Evolutionary conservation across 2,329 filamentous ascomycete species (phyloP), one percentile per base, ranked within the genome.

Genomic region (Pseudonectria foliicola): DNA sequence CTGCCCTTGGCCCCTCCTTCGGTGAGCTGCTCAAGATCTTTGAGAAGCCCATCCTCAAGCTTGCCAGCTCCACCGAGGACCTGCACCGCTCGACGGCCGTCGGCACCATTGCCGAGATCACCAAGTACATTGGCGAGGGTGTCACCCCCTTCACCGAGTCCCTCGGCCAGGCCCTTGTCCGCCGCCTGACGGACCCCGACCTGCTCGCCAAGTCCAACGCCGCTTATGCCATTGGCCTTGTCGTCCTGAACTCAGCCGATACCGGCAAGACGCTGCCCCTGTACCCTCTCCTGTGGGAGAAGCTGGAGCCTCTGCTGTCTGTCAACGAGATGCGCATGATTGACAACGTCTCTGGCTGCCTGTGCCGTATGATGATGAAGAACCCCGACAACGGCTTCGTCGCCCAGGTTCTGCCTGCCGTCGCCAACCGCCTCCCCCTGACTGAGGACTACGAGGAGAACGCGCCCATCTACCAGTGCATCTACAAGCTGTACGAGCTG

Each of bases 371-470:
- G 83, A 94, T 96, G 62, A 76, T 85, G 58, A 84, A 84, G 53
- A 82, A 94, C 63, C 82, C 85, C n/a, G 80, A 90, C 49, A 77
- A 76, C 48, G 80, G 93, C 8, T 88, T 90, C 13, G 73, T 94
- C 34, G 66, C 73, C 26, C 80, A 95, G 40, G 85, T 94, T 13
- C 75, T 98, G 2, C 89, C 90, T 16, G 79, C 78, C 1, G 66
- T 96, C 18, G 75, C 93, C 37, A 75, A 76, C 42, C 74, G 89
- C 18, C 75, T 96, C 25, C 92, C 92, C 8, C 71, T 96, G 43
- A 85, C 85, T 61, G 89, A 95, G 57, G 92, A 96, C 61, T 96
- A 77, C 52, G 88, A 95, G 63, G 92, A 96, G 75, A 96, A 98
- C 65, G 85, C 86, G 53, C 88, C 92, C 7, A 80, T 96, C 40